Conservation (phyloP, 495 filamentous ascomycete genomes). For the Xylaria scruposa region DNA sequence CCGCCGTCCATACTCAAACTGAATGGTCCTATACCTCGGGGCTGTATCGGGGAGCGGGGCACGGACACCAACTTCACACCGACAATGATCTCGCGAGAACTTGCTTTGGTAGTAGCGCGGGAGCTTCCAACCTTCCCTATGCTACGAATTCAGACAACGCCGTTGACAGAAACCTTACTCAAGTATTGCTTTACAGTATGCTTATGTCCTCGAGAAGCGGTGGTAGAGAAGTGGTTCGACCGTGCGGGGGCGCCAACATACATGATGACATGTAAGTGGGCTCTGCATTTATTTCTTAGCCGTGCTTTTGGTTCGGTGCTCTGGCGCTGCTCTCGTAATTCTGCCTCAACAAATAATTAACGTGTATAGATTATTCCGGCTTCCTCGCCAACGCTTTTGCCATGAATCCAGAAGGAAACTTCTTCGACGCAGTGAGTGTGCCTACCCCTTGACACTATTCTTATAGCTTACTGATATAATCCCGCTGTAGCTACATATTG, state of each 20-base stretch:
- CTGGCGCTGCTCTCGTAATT: background rate
- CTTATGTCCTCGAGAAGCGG: conserved; percentile 37
- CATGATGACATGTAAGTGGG: conserved; percentile 38
- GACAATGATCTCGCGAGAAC: conserved; percentile 35
- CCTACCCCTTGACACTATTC: background rate
- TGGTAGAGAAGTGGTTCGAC: conserved; percentile 41
- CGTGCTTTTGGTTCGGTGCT: background rate
- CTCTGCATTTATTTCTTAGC: background rate
- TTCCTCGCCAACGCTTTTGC: conserved; percentile 43
- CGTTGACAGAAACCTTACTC: conserved; percentile 38
- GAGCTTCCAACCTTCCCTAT: conserved; percentile 41
- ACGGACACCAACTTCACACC: conserved; percentile 19
- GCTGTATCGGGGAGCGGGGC: background rate
- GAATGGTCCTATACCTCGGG: background rate
- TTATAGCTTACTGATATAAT: background rate
- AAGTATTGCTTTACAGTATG: conserved; percentile 44
- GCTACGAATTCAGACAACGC: conserved; percentile 41
- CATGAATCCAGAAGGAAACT: conserved; percentile 43
- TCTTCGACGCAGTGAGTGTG: conserved; percentile 37
- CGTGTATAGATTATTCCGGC: conserved; percentile 36
- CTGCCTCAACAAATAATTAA: conserved; percentile 17
- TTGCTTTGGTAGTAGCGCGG: conserved; percentile 37
- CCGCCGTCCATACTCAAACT: conserved; percentile 3
- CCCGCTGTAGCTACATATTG: conserved; percentile 35
- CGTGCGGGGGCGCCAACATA: conserved; percentile 38